Conservation (phyloP, 192 early-diverging fungal species). For the Pilobolus umbonatus region DNA sequence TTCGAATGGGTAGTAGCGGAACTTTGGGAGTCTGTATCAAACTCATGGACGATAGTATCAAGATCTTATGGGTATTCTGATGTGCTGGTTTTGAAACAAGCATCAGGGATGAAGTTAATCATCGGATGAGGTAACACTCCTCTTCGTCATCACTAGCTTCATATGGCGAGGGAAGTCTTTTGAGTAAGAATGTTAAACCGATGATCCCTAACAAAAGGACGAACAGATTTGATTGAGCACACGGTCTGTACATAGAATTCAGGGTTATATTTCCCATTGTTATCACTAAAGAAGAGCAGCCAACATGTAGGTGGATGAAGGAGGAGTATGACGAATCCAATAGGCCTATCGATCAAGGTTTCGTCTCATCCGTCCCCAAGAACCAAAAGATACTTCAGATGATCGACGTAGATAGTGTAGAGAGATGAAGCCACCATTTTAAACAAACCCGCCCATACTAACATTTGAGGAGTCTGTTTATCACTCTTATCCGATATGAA, state of each 20-base stretch:
- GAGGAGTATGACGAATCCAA: neutral
- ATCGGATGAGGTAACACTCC: slow-evolving; percentile 3
- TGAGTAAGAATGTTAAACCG: neutral
- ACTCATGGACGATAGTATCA: no score
- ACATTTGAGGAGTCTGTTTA: no score
- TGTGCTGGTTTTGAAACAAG: no score
- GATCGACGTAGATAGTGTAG: no score
- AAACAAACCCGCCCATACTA: slow-evolving; percentile 2
- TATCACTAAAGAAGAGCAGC: neutral
- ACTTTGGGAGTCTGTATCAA: no score
- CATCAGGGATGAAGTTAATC: no score
- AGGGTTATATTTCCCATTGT: neutral
- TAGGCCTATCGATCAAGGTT: neutral
- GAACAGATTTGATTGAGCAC: neutral
- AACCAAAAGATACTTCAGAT: no score
- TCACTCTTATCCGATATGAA: no score
- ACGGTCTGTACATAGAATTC: neutral
- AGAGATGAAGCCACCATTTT: slow-evolving; percentile 1
- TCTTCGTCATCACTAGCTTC: slow-evolving; percentile 1
- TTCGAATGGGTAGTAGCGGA: no score
- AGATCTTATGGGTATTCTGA: no score
- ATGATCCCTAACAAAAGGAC: neutral
- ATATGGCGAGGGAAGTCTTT: neutral
- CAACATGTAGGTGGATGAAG: neutral
- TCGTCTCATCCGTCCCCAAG: neutral